These are phyloP conservation scores for Botrytis tulipae DNA, from an alignment of 2,329 filamentous ascomycete species.

Conservation along the genomic window DNA sequence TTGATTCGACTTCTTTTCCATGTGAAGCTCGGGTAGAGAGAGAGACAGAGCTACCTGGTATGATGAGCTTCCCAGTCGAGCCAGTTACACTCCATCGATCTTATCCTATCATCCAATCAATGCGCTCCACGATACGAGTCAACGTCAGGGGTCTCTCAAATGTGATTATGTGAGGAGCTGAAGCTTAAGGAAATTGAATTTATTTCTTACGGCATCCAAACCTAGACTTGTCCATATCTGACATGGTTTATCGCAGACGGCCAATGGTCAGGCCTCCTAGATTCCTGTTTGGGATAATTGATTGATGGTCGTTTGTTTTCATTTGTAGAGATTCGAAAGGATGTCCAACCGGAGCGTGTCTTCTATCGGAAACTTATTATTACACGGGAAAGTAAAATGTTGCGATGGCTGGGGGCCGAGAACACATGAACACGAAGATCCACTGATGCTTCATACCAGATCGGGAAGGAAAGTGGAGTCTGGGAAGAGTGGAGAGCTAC, in stretches of 20 bases:
- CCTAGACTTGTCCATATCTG: neutral
- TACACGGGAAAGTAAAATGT: neutral
- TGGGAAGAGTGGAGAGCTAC: neutral
- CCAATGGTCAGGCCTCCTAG: neutral
- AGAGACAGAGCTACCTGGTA: no score
- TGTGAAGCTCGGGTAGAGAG: slow-evolving; percentile 11
- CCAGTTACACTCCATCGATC: neutral
- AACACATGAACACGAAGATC: slow-evolving; percentile 14
- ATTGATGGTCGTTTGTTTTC: neutral
- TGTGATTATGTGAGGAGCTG: slow-evolving; percentile 12
- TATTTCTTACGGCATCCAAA: neutral
- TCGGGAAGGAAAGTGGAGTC: neutral
- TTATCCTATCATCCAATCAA: slow-evolving; percentile 3
- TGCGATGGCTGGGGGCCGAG: slow-evolving; percentile 12
- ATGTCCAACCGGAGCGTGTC: neutral
- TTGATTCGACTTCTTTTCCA: neutral
- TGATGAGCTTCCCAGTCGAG: no score
- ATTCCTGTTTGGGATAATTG: neutral
- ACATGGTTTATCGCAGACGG: neutral
- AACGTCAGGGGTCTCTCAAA: neutral
- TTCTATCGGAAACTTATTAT: slow-evolving; percentile 7
- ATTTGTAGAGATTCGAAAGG: neutral
- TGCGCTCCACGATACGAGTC: slow-evolving; percentile 3
- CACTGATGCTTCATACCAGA: neutral
- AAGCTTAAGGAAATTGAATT: neutral